Evolutionary conservation across 768 basidiomycete genomes (phyloP).

Genomic region (Suillus luteus): DNA sequence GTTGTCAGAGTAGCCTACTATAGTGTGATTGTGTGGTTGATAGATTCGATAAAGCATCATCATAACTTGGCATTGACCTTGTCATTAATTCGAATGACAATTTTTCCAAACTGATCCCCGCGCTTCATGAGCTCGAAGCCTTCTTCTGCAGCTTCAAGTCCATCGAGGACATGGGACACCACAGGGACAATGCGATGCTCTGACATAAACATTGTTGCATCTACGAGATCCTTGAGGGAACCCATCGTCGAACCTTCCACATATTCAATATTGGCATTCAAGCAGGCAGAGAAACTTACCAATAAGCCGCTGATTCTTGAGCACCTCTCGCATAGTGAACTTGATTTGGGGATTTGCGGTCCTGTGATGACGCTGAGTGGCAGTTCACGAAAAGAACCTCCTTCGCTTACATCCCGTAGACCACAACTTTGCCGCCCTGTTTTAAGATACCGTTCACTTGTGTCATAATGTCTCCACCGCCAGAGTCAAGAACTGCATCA

Average conservation of each 20-base stretch:
- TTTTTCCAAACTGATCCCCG: slow-evolving; percentile 78
- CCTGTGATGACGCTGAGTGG: slow-evolving; percentile 40
- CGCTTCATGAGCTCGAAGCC: slow-evolving; percentile 69
- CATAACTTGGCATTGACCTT: slow-evolving; percentile 14
- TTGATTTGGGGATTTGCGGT: slow-evolving; percentile 58
- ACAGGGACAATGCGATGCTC: slow-evolving; percentile 69
- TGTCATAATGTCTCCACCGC: slow-evolving; percentile 63
- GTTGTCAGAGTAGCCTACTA: not conserved
- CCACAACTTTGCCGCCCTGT: slow-evolving; percentile 57
- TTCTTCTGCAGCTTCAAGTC: slow-evolving; percentile 61
- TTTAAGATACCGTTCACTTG: slow-evolving; percentile 53
- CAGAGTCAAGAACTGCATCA: slow-evolving; percentile 70
- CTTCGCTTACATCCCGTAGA: slow-evolving; percentile 63
- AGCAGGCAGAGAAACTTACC: slow-evolving; percentile 44
- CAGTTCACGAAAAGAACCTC: not conserved
- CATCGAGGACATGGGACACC: slow-evolving; percentile 69
- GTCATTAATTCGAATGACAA: slow-evolving; percentile 54
- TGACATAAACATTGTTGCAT: slow-evolving; percentile 69
- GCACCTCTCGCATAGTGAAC: slow-evolving; percentile 78
- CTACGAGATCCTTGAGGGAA: slow-evolving; percentile 69
- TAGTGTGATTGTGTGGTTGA: not conserved
- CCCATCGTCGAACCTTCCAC: slow-evolving; percentile 72
- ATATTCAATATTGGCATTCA: not conserved
- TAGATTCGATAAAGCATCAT: not conserved
- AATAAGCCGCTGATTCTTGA: slow-evolving; percentile 72